Base-by-base conservation (phyloP, 805 yeast species). In the Trichomonascus vanleenenianus region DNA sequence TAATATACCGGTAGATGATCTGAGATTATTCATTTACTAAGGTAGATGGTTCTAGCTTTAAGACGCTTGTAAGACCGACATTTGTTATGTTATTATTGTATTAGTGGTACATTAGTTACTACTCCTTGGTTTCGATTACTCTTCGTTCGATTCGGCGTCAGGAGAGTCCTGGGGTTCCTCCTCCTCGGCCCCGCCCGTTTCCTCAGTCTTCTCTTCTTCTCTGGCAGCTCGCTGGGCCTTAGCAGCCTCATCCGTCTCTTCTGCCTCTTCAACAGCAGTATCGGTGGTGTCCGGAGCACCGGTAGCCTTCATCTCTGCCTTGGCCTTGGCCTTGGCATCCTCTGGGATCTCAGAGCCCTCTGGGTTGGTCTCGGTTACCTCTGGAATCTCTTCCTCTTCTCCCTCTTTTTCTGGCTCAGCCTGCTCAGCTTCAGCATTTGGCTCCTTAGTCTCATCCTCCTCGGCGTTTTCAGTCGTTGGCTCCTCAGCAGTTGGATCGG, bases 261-360 rank as follows among this genome's bases (percentile, higher is more conserved):
- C 14, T 4, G 22, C 33, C 22, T 39, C n/a, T n/a, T 20, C 31
- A 25, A 16, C 41, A 9, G 41, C 33, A 10, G n/a, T 31, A 14
- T 18, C 3, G 10, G 14, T n/a, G 14, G 30, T 25, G 3, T 7
- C 22, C 6, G 33, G 19, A 16, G 22, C 42, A 22, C 7, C 34
- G 25, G 35, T 7, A 7, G 33, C 20, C 25, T 25, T 16, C 22
- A 19, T 9, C 25, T 39, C 42, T 7, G 27, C 27, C 15, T 85
- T 22, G 40, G 42, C 30, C 35, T 39, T 33, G n/a, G 35, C 16
- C 22, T 16, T 35, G 10, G 20, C 35, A 16, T 27, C 40, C 10
- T 20, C 18, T 20, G 85, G 88, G 14, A 88, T 85, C 70, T 38
- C 67, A 47, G 60, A 75, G 19, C 69, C 71, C 75, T 7, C 72